Evolutionary conservation across 768 basidiomycete species (phyloP).

Genomic region (Lentinula detonsa): DNA sequence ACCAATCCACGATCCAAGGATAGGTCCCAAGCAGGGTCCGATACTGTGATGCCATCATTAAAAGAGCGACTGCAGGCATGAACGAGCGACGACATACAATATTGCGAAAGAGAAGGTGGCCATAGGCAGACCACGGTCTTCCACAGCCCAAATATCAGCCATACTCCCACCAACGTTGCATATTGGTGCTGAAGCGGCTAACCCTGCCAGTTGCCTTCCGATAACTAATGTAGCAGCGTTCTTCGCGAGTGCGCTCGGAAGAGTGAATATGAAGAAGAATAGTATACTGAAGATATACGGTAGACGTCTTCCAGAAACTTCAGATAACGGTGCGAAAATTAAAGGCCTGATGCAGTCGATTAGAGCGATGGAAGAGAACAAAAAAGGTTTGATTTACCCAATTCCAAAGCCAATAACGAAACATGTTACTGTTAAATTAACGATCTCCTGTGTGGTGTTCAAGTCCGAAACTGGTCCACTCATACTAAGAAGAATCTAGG

Average conservation of each 20-base stretch:
- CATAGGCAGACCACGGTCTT: slow-evolving; percentile 41
- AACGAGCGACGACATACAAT: slow-evolving; percentile 24
- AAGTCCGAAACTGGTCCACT: slow-evolving; percentile 24
- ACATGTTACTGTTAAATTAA: slow-evolving; percentile 35
- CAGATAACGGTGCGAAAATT: slow-evolving; percentile 32
- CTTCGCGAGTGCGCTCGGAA: slow-evolving; percentile 36
- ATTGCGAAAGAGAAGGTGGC: slow-evolving; percentile 41
- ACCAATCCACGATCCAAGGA: slow-evolving; percentile 44
- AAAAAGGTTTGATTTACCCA: slow-evolving; percentile 20
- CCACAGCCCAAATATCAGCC: slow-evolving; percentile 35
- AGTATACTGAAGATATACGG: slow-evolving; percentile 32
- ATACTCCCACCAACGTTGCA: slow-evolving; percentile 40
- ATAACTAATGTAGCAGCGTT: slow-evolving; percentile 40
- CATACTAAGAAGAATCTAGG: slow-evolving; percentile 18
- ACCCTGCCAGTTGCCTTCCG: slow-evolving; percentile 38
- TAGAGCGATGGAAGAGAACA: slow-evolving; percentile 10
- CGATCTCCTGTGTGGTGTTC: slow-evolving; percentile 27
- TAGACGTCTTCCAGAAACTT: slow-evolving; percentile 30
- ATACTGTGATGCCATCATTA: slow-evolving; percentile 18
- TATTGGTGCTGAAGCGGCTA: slow-evolving; percentile 35
- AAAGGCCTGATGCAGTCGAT: slow-evolving; percentile 24
- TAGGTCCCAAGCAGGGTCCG: slow-evolving; percentile 43
- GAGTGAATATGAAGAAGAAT: slow-evolving; percentile 39
- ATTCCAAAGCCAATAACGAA: slow-evolving; percentile 38
- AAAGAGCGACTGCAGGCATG: neutral